These are phyloP conservation scores for Murraya koenigii DNA, from an alignment of 345 rosid genomes.

Conservation along the genomic window DNA sequence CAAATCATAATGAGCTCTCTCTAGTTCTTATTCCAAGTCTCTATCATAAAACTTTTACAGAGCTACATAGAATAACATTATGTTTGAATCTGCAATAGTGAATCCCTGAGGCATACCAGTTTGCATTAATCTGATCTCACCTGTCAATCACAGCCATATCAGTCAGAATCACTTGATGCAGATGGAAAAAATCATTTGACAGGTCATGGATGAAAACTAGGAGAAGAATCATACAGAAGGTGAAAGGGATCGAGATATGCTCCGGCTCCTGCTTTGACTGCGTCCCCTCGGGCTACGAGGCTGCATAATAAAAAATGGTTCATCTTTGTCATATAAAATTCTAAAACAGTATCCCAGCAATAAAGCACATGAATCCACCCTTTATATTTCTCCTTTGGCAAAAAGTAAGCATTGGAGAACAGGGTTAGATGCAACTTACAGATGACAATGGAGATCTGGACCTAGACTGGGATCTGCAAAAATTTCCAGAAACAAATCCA, in stretches of 20 bases:
- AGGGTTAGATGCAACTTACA: constrained; percentile 42
- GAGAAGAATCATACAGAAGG: constrained; percentile 27
- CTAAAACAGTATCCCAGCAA: neutral
- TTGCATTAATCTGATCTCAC: constrained; percentile 44
- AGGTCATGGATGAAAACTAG: neutral
- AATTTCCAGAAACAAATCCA: constrained; percentile 28
- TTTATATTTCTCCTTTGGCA: neutral
- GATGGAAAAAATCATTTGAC: neutral
- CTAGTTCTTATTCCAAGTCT: neutral
- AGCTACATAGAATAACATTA: neutral
- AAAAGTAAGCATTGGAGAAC: neutral
- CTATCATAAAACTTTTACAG: neutral
- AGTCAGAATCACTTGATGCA: neutral
- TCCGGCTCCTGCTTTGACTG: constrained; percentile 19
- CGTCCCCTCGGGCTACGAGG: constrained; percentile 23
- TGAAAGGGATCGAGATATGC: constrained; percentile 32
- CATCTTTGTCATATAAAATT: neutral
- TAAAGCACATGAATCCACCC: neutral
- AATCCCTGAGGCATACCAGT: constrained; percentile 2
- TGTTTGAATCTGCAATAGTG: neutral
- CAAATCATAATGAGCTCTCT: neutral
- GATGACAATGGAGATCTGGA: constrained; percentile 59
- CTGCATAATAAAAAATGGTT: constrained; percentile 12
- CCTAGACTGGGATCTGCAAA: constrained; percentile 64
- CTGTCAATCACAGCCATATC: constrained; percentile 30